These are phyloP conservation scores for Dimocarpus longan DNA, from an alignment of 345 rosid species.

Conservation along the genomic window DNA sequence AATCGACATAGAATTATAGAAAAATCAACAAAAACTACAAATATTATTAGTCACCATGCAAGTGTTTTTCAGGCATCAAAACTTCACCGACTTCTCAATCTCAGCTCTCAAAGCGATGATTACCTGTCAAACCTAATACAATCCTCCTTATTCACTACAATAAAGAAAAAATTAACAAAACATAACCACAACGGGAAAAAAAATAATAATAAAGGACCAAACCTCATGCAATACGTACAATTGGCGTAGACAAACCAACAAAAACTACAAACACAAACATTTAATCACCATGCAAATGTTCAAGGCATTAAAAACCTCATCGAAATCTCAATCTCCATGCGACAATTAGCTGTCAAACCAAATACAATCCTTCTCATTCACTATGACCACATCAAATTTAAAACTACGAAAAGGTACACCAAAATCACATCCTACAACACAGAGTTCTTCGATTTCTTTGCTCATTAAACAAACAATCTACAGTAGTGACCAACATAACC, in stretches of 20 bases:
- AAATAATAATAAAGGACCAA: neutral
- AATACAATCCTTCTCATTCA: neutral
- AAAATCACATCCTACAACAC: neutral
- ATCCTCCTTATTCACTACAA: too few relatives aligned
- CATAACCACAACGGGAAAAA: too few relatives aligned
- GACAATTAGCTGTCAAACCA: neutral
- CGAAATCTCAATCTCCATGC: neutral
- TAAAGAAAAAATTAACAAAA: too few relatives aligned
- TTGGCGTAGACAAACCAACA: neutral
- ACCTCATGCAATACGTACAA: neutral
- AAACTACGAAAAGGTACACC: too few relatives aligned
- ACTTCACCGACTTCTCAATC: too few relatives aligned
- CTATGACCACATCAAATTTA: neutral
- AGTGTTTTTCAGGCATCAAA: too few relatives aligned
- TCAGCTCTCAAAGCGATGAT: too few relatives aligned
- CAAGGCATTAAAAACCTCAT: neutral
- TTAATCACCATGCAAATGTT: neutral
- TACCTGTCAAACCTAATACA: too few relatives aligned
- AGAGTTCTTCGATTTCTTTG: neutral
- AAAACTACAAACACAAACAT: neutral
- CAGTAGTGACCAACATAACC: neutral
- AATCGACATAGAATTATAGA: too few relatives aligned
- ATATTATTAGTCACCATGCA: too few relatives aligned
- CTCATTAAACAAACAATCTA: neutral
- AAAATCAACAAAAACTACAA: too few relatives aligned